Base-by-base conservation (phyloP, 2,329 filamentous ascomycete genomes). In the Cladosporium colombiae region DNA sequence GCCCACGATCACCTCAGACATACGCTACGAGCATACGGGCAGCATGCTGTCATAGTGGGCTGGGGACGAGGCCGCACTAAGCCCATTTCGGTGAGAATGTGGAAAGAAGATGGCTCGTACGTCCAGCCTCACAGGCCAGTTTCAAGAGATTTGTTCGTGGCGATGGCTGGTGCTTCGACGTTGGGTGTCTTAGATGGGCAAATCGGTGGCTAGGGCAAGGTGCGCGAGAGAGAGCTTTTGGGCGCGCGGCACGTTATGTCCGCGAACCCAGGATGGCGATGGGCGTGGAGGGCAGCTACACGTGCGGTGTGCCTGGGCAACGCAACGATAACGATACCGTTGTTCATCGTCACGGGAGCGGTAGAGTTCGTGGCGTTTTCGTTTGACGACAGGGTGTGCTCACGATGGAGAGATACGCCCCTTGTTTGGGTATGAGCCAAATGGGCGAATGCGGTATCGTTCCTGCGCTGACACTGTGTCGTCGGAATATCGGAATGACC, bases 141-240 rank as follows among this genome's bases (percentile, higher is more conserved):
- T 53, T 62, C n/a, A 29, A 40, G n/a, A 53, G 10, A 21, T 16
- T 23, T 16, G 29, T 29, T 3, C 23, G 16, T n/a, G 61, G 31
- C 10, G 61, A 56, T 56, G 61, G 61, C 61, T 27, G 61, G 50
- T 40, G 21, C 29, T 37, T 62, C 27, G 44, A 18, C n/a, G 25
- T 53, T 62, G n/a, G 18, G 16, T 63, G 29, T 63, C 61, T 44
- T 13, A 52, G n/a, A 33, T 56, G 61, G 33, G 33, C 44, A 56
- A n/a, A 27, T n/a, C 40, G 61, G 55, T 63, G 61, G 61, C 61
- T 63, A 56, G 50, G 21, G 44, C 59, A 29, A 62, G 44, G 59
- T 52, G 25, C 21, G 29, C 46, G 31, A 14, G 14, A 56, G 61
- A 18, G 31, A 40, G n/a, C 23, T 2, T 23, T 52, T 27, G 27